Conservation (phyloP, 768 basidiomycete species). For the Leccinellum albellum region DNA sequence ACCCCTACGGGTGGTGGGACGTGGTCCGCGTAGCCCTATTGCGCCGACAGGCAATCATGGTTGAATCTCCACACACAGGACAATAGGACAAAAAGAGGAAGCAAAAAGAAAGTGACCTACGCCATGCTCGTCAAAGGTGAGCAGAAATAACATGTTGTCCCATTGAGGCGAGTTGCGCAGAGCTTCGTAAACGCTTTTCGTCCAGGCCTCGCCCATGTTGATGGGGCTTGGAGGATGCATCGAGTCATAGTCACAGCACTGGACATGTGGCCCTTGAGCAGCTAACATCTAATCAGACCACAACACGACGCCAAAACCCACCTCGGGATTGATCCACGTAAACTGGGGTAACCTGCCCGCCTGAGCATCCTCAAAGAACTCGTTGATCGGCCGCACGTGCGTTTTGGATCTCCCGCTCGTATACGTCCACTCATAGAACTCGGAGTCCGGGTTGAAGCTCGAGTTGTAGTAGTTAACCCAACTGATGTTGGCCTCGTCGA, state of each 20-base stretch:
- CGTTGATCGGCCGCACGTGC: slow-evolving; percentile 12
- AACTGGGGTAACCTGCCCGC: slow-evolving; percentile 25
- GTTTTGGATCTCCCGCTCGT: slow-evolving; percentile 14
- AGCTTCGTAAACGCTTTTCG: slow-evolving; percentile 22
- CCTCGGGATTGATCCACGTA: slow-evolving; percentile 27
- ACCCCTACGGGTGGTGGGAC: slow-evolving; percentile 21
- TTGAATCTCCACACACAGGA: not conserved
- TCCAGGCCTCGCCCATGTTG: slow-evolving; percentile 25
- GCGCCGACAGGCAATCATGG: not conserved
- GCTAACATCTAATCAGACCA: not conserved
- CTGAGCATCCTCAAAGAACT: slow-evolving; percentile 19
- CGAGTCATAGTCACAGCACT: slow-evolving; percentile 25
- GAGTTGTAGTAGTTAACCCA: slow-evolving; percentile 28
- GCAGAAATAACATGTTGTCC: slow-evolving; percentile 16
- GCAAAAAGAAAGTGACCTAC: slow-evolving; percentile 4
- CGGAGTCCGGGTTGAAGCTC: slow-evolving; percentile 24
- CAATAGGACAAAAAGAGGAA: not conserved
- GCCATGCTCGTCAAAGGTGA: slow-evolving; percentile 28
- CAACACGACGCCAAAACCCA: not conserved
- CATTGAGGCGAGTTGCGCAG: slow-evolving; percentile 24
- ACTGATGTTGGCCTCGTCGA: slow-evolving; percentile 23
- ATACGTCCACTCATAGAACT: slow-evolving; percentile 21
- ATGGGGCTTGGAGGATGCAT: slow-evolving; percentile 27
- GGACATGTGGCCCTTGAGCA: not conserved
- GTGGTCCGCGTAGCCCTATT: slow-evolving; percentile 24